These are phyloP conservation scores for Annulohypoxylon truncatum DNA, from an alignment of 2,329 filamentous ascomycete species.

Conservation along the genomic window DNA sequence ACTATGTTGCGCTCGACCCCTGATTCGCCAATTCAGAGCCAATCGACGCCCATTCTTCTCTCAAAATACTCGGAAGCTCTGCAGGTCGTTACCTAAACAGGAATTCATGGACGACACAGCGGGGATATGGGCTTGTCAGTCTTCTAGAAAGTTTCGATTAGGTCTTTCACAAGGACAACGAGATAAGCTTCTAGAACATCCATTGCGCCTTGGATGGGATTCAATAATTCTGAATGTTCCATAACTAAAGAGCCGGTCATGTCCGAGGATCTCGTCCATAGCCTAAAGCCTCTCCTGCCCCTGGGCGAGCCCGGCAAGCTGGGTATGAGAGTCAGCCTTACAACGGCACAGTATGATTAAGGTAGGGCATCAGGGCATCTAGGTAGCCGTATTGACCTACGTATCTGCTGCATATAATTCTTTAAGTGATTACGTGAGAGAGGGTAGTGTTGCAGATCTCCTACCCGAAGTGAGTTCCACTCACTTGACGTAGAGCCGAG, in stretches of 20 bases:
- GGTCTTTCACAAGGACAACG: not conserved
- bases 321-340: conserved; percentile 31
- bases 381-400: not conserved
- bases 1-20: conserved; percentile 24
- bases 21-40: conserved; percentile 31
- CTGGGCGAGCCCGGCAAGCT: conserved; percentile 8
- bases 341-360: conserved; percentile 11
- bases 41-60: not conserved
- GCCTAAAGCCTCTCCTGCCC: conserved; percentile 1
- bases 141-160: conserved; percentile 31
- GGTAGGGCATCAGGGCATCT: not conserved
- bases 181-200: not conserved
- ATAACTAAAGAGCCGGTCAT: conserved; percentile 4
- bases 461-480: conserved; percentile 12
- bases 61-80: conserved; percentile 17
- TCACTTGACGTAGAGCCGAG: conserved; percentile 7
- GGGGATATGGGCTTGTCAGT: conserved; percentile 12
- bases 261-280: conserved; percentile 12
- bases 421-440: conserved; percentile 38
- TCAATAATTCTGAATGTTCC: conserved; percentile 10
- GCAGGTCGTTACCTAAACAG: conserved; percentile 13
- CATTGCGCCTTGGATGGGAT: conserved; percentile 6
- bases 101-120: conserved; percentile 19
- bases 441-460: conserved; percentile 17
- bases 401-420: conserved; percentile 20